A percentile compares a stretch with the other conserved stretches of the same genome.
phyloP scores from a whole-genome alignment of 495 filamentous ascomycete genomes.

The Stereocaulon alpinum region DNA sequence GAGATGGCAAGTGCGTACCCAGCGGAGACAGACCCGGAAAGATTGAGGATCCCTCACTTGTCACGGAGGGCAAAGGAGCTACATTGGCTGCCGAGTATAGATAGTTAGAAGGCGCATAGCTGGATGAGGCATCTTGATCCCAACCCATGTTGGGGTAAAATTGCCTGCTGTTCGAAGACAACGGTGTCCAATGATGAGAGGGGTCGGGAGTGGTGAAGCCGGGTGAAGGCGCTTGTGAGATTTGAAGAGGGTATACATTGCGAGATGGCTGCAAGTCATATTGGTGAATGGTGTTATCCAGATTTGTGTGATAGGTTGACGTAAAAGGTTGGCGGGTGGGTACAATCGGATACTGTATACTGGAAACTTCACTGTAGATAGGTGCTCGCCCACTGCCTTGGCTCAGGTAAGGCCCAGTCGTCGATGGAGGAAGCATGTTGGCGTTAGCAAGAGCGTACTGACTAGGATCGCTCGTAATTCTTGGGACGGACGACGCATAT shows the following conservation, averaged over 20 bases:
- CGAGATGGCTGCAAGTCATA: constrained; percentile 15
- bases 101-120: constrained; percentile 10
- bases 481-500: neutral
- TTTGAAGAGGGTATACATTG: constrained; percentile 11
- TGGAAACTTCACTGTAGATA: constrained; percentile 3
- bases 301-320: neutral
- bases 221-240: constrained; percentile 5
- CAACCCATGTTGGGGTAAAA: neutral
- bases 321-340: neutral
- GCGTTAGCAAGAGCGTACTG: constrained; percentile 3
- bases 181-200: constrained; percentile 15
- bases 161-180: constrained; percentile 3
- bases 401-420: neutral
- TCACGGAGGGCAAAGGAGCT: neutral
- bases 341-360: neutral
- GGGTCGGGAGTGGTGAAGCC: constrained; percentile 5
- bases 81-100: constrained; percentile 7
- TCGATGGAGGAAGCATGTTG: neutral
- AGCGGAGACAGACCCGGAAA: constrained; percentile 23
- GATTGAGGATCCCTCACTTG: neutral
- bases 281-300: neutral
- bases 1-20: constrained; percentile 13
- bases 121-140: constrained; percentile 13
- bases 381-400: neutral
- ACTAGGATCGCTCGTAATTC: constrained; percentile 6